phyloP scores from a whole-genome alignment of 495 filamentous ascomycete genomes.

The Mytilinidion resinicola region DNA sequence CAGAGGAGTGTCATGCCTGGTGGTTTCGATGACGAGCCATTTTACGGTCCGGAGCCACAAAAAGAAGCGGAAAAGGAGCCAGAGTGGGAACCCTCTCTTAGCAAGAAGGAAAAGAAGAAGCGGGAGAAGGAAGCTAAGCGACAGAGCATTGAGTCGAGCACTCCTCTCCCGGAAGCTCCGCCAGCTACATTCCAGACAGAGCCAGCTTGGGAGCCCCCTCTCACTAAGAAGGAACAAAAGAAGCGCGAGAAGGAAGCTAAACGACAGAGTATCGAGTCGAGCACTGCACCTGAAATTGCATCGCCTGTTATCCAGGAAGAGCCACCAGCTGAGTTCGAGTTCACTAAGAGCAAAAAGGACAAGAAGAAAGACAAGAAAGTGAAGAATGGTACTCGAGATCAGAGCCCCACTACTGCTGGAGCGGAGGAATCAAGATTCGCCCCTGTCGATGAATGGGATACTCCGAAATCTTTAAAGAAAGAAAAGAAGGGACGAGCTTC shows the following conservation, averaged over 20 bases:
- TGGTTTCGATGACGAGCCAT: conserved; percentile 24
- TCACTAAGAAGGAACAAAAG: conserved; percentile 27
- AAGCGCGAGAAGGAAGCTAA: conserved; percentile 4
- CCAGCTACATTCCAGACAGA: not conserved
- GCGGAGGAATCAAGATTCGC: not conserved
- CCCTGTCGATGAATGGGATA: not conserved
- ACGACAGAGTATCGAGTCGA: conserved; percentile 1
- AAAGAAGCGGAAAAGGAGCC: not conserved
- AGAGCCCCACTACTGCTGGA: not conserved
- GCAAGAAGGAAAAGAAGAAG: conserved; percentile 29
- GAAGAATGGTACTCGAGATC: conserved; percentile 10
- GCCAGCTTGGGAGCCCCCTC: not conserved
- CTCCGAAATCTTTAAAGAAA: not conserved
- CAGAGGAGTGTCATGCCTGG: conserved; percentile 24
- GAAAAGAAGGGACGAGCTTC: not conserved
- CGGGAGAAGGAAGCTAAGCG: not conserved
- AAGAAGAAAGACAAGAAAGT: conserved; percentile 22
- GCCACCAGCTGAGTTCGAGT: conserved; percentile 5
- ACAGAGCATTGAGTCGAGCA: conserved; percentile 1
- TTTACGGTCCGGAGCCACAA: not conserved
- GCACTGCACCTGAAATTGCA: conserved; percentile 2
- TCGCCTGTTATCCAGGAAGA: not conserved
- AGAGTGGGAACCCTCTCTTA: not conserved
- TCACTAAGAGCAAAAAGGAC: conserved; percentile 21
- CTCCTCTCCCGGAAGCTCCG: too few species aligned